A percentile compares a stretch with the other conserved stretches of the same genome.
phyloP scores from a whole-genome alignment of 805 yeast genomes.

The Myxozyma monticola region DNA sequence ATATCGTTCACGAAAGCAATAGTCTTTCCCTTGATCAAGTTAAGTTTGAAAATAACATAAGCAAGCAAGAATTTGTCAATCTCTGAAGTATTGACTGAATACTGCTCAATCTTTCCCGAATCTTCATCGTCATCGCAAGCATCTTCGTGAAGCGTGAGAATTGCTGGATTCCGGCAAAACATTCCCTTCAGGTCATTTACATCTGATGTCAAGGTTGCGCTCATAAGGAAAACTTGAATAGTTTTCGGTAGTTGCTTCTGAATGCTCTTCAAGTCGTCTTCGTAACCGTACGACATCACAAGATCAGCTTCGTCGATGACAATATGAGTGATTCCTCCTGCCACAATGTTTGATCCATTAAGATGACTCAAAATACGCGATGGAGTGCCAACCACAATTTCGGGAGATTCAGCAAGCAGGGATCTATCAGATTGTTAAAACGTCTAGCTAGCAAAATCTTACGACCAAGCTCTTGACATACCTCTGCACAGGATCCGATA shows the following conservation, averaged over 20 bases:
- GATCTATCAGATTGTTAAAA: constrained; percentile 43
- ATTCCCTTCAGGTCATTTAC: constrained; percentile 69
- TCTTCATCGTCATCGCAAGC: constrained; percentile 49
- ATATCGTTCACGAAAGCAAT: constrained; percentile 88
- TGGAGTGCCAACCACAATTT: constrained; percentile 84
- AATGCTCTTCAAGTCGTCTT: constrained; percentile 74
- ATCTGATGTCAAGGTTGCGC: constrained; percentile 91
- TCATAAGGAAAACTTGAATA: constrained; percentile 89
- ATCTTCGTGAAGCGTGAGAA: constrained; percentile 62
- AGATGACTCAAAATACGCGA: constrained; percentile 61
- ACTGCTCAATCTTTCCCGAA: constrained; percentile 67
- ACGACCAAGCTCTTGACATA: background rate
- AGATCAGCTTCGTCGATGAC: constrained; percentile 96
- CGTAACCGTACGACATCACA: constrained; percentile 84
- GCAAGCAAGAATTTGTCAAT: constrained; percentile 87
- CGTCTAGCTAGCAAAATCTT: background rate
- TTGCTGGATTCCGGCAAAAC: constrained; percentile 73
- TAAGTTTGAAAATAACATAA: constrained; percentile 87
- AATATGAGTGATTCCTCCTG: constrained; percentile 59
- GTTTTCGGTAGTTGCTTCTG: constrained; percentile 69
- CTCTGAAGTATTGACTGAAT: constrained; percentile 81
- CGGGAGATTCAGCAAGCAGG: constrained; percentile 71
- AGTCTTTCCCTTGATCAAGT: constrained; percentile 86
- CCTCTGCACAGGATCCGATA: constrained; percentile 66
- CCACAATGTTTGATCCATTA: constrained; percentile 48